A percentile compares a stretch with the other conserved stretches of the same genome.
Evolutionary conservation across 257 asterid species (phyloP).

Genomic region (Petunia secreta): DNA sequence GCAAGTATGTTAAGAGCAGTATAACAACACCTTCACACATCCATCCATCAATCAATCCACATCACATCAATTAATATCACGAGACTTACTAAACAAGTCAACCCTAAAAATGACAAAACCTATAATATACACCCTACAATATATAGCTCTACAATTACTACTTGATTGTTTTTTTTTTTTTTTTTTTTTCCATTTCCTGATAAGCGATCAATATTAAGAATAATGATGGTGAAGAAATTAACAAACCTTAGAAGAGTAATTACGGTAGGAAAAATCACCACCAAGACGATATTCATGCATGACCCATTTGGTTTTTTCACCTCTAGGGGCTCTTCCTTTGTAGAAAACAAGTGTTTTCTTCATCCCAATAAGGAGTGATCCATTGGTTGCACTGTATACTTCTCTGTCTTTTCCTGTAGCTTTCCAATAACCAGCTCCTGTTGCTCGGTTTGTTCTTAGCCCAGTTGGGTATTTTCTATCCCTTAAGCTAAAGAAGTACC

Average conservation of each 20-base stretch:
- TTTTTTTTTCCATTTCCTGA: background rate
- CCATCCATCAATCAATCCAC: background rate
- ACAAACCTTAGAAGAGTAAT: slow-evolving; percentile 57
- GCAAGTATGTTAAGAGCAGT: background rate
- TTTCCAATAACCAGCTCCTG: slow-evolving; percentile 84
- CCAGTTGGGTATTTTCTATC: slow-evolving; percentile 90
- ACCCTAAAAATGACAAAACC: slow-evolving; percentile 22
- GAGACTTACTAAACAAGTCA: slow-evolving; percentile 4
- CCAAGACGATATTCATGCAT: slow-evolving; percentile 92
- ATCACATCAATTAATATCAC: slow-evolving; percentile 21
- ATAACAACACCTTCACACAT: background rate
- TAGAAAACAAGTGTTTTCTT: slow-evolving; percentile 90
- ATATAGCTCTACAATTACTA: background rate
- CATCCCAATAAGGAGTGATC: slow-evolving; percentile 59
- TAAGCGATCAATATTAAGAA: background rate
- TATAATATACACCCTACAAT: background rate
- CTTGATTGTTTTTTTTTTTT: background rate
- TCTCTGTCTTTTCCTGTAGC: slow-evolving; percentile 82
- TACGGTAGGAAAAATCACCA: slow-evolving; percentile 66
- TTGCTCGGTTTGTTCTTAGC: slow-evolving; percentile 78
- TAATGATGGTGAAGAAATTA: slow-evolving; percentile 23
- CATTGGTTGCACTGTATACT: slow-evolving; percentile 41
- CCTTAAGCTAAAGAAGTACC: slow-evolving; percentile 82
- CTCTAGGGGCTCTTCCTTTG: slow-evolving; percentile 82
- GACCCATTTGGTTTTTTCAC: slow-evolving; percentile 88